Evolutionary conservation across 306 rosid species (phyloP).

Genomic region (Quercus bicolor): DNA sequence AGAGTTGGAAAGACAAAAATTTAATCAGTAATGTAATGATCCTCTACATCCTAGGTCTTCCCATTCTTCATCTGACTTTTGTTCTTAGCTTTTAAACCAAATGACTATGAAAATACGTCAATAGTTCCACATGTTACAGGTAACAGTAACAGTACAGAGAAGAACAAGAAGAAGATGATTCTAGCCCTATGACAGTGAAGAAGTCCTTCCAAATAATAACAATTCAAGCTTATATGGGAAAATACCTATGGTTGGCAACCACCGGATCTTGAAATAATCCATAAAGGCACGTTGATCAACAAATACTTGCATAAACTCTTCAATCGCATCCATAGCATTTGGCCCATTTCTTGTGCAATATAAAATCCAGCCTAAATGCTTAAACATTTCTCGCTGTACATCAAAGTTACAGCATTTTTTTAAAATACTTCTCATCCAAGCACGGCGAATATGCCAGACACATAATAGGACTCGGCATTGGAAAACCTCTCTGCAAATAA

Average conservation of each 20-base stretch:
- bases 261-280: constrained; percentile 62
- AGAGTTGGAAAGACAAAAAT: background rate
- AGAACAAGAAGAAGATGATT: constrained; percentile 3
- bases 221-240: constrained; percentile 14
- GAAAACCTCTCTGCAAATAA: constrained; percentile 65
- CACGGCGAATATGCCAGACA: constrained; percentile 67
- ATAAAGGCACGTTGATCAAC: constrained; percentile 69
- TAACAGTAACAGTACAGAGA: background rate
- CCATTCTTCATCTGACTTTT: no score
- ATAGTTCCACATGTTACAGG: no score
- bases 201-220: constrained; percentile 14
- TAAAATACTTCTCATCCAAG: constrained; percentile 57
- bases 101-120: no score
- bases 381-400: constrained; percentile 61
- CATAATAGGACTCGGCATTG: constrained; percentile 64
- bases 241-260: constrained; percentile 65
- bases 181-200: background rate
- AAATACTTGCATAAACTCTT: constrained; percentile 76
- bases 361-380: constrained; percentile 61
- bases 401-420: constrained; percentile 64
- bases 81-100: no score
- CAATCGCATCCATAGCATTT: constrained; percentile 53
- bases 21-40: background rate
- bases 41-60: no score
- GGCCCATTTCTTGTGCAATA: constrained; percentile 60